Conservation (phyloP, 2,329 filamentous ascomycete species). For the Didymella glomerata region DNA sequence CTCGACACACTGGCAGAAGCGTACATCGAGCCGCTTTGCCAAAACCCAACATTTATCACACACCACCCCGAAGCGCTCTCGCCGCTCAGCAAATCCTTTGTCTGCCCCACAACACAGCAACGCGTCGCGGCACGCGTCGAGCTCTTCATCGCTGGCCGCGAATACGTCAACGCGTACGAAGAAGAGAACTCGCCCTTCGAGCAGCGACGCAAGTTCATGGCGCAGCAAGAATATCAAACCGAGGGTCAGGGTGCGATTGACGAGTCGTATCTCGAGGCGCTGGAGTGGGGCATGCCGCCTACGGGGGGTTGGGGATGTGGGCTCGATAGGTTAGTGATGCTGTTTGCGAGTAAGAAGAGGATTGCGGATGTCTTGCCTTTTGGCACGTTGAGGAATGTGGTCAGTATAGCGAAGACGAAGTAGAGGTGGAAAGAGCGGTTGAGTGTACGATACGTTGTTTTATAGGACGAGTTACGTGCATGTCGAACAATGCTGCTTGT, state of each 20-base stretch:
- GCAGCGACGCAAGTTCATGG: slow-evolving; percentile 82
- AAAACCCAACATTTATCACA: slow-evolving; percentile 80
- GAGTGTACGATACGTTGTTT: slow-evolving; percentile 4
- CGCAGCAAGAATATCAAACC: slow-evolving; percentile 58
- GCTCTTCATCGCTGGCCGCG: slow-evolving; percentile 79
- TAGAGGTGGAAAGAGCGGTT: background rate
- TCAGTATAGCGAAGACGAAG: slow-evolving; percentile 48
- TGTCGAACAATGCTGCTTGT: too few relatives aligned
- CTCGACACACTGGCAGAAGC: slow-evolving; percentile 80
- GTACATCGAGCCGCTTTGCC: slow-evolving; percentile 81
- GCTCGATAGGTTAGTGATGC: slow-evolving; percentile 89
- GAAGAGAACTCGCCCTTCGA: slow-evolving; percentile 94
- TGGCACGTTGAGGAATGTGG: slow-evolving; percentile 76
- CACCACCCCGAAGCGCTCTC: slow-evolving; percentile 92
- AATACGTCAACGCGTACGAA: slow-evolving; percentile 96
- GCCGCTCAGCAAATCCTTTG: slow-evolving; percentile 87
- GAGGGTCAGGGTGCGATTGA: slow-evolving; percentile 63
- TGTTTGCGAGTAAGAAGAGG: slow-evolving; percentile 78
- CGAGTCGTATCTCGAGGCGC: slow-evolving; percentile 81
- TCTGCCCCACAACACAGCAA: slow-evolving; percentile 72
- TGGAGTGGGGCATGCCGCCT: slow-evolving; percentile 91
- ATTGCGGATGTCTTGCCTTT: slow-evolving; percentile 91
- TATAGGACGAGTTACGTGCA: too few relatives aligned
- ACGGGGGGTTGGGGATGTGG: slow-evolving; percentile 98
- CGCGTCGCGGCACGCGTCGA: slow-evolving; percentile 82